Conservation (phyloP, 148 eudicot species). For the Camellia japonica region DNA sequence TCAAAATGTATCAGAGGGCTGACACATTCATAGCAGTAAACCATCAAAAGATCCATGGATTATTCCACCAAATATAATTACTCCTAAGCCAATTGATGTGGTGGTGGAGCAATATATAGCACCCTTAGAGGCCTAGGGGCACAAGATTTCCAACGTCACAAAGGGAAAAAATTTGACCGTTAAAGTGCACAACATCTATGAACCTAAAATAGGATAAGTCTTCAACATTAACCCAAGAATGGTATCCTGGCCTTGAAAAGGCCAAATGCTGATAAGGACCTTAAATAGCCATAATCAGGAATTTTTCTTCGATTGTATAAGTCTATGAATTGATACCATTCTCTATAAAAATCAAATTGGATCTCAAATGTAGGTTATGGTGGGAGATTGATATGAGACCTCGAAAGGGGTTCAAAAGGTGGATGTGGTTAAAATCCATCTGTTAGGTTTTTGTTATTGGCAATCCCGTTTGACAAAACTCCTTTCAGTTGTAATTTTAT, state of each 20-base stretch:
- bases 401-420: constrained; percentile 14
- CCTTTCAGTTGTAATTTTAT: too few relatives aligned
- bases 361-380: neutral
- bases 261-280: constrained; percentile 3
- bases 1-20: neutral
- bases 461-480: too few relatives aligned
- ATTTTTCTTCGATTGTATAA: neutral
- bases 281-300: neutral
- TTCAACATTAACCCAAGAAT: constrained; percentile 7
- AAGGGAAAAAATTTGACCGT: constrained; percentile 6
- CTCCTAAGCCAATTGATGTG: neutral
- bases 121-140: neutral
- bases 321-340: constrained; percentile 10
- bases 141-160: constrained; percentile 10
- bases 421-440: constrained; percentile 4
- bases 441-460: too few relatives aligned
- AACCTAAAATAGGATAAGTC: neutral
- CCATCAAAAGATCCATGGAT: constrained; percentile 11
- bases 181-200: neutral
- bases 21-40: neutral
- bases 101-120: neutral
- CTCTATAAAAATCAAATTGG: neutral
- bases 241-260: neutral
- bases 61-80: constrained; percentile 15
- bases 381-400: neutral